Evolutionary conservation across 2,329 filamentous ascomycete species (phyloP).

Genomic region (Pseudogymnoascus sp.): DNA sequence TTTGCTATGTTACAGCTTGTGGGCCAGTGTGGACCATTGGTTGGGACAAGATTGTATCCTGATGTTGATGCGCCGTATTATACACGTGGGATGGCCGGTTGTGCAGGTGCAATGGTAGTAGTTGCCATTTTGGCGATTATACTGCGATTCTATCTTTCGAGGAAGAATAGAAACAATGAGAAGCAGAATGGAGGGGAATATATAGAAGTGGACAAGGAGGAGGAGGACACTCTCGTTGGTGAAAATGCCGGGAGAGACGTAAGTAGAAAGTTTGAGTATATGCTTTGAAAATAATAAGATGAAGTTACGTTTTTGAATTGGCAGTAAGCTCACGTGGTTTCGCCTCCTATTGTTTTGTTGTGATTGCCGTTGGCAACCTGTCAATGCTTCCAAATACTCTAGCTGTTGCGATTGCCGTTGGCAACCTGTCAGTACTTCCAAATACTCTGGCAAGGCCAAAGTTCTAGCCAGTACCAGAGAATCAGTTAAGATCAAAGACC

Average conservation of each 20-base stretch:
- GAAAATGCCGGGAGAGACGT: background rate
- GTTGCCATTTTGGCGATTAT: constrained; percentile 35
- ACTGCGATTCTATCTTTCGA: constrained; percentile 30
- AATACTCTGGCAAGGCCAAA: background rate
- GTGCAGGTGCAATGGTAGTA: constrained; percentile 39
- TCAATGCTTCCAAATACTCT: background rate
- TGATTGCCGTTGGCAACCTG: background rate
- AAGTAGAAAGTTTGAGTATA: constrained; percentile 5
- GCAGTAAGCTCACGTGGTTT: background rate
- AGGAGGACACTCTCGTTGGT: background rate
- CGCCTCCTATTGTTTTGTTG: background rate
- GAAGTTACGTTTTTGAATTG: background rate
- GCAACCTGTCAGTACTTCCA: background rate
- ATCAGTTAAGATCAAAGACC: too few species aligned
- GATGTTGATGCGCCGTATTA: constrained; percentile 40
- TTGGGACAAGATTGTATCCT: constrained; percentile 47
- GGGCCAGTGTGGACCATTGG: constrained; percentile 35
- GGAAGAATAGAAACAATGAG: constrained; percentile 18
- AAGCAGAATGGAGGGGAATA: background rate
- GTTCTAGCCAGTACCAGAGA: background rate
- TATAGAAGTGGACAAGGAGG: constrained; percentile 4
- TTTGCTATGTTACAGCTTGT: constrained; percentile 75
- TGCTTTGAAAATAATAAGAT: background rate
- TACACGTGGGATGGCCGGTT: constrained; percentile 40
- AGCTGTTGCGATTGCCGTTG: background rate